Evolutionary conservation across 78 protist genomes (phyloP), one percentile per base, ranked within the genome.

Genomic region (Pelomyxa schiedti): DNA sequence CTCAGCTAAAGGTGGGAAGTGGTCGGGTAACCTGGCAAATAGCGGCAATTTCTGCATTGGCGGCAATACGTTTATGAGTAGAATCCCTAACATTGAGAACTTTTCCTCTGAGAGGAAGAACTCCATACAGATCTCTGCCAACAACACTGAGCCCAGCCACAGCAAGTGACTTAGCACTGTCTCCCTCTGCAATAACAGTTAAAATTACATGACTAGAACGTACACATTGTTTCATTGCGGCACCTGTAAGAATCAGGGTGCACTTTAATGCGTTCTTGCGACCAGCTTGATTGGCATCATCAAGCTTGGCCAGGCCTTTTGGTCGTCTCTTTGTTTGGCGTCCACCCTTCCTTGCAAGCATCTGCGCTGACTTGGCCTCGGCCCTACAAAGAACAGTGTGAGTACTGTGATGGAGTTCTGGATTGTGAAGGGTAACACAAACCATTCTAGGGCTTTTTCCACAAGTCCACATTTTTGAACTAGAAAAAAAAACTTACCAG

Each of bases 101-200:
- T 86, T 97, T 97, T 26, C 99, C 99, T 22, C 92, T 69, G 35
- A 98, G 89, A 9, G 99, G 99, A 87, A 98, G 96, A 3, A 95
- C 98, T 22, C 99, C 99, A 83, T 88, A 97, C 42, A 43, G 3
- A 82, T 97, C 97, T 26, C 98, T 74, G 58, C 98, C 99, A 4
- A 93, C 74, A 7, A 94, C 95, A 3, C 79, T 36, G 39, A 97
- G 78, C 7, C 99, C 99, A 5, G 84, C 74, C 29, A 64, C 43
- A 3, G 88, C 88, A 37, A 78, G 37, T 3, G 88, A 69, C 37
- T 84, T 78, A 8, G 88, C 83, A 43, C 74, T 67, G 42, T 78
- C 85, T 66, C 85, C 85, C 40, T 77, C 82, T n/a, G n/a, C n/a
- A n/a, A 24, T n/a, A 52, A 52, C 63, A 24, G 24, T n/a, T 24